Evolutionary conservation across 805 yeast species (phyloP), one percentile per base, ranked within the genome.

Genomic region (Wickerhamiella spandovensis): DNA sequence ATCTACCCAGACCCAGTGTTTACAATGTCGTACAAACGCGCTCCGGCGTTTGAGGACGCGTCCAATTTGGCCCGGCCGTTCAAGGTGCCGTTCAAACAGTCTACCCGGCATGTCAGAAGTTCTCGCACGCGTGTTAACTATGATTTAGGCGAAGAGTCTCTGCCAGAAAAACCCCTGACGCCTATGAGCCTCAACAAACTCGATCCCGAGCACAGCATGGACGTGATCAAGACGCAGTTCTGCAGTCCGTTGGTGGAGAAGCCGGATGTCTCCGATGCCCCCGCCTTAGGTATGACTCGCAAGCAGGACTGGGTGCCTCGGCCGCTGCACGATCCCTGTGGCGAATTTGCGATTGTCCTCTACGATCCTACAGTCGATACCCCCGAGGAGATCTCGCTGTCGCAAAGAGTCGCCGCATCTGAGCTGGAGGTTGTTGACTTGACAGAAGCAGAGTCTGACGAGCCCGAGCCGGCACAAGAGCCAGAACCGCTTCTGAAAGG

Each of bases 321-420:
- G 51, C 94, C 98, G 1, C 71, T 92, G n/a, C 94, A 90, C 63
- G 98, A 92, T 67, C 98, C 98, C 0, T 74, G 82, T 43, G 88
- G 82, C 53, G 97, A 92, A 63, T 81, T 85, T 59, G 97, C 98
- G 2, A 86, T 92, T 50, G 97, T 92, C 1, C 70, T 92, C 44
- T 92, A 87, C 61, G 98, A 92, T 64, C 98, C 98, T 0, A 85
- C 97, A 0, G 81, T 90, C 2, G 97, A 92, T 61, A 2, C 43
- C 30, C 53, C 52, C 24, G 25, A 48, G 9, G n/a, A 8, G 39
- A 3, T 35, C 6, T 35, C 48, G 42, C 32, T 58, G 23, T 59
- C n/a, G 17, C 45, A 43, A 17, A 6, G 3, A 5, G 21, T 41
- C 10, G 32, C 21, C 10, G 32, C 21, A n/a, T 38, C 44, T 23